Evolutionary conservation across 148 eudicot genomes (phyloP), one percentile per base, ranked within the genome.

Genomic region (Rhododendron griersonianum): DNA sequence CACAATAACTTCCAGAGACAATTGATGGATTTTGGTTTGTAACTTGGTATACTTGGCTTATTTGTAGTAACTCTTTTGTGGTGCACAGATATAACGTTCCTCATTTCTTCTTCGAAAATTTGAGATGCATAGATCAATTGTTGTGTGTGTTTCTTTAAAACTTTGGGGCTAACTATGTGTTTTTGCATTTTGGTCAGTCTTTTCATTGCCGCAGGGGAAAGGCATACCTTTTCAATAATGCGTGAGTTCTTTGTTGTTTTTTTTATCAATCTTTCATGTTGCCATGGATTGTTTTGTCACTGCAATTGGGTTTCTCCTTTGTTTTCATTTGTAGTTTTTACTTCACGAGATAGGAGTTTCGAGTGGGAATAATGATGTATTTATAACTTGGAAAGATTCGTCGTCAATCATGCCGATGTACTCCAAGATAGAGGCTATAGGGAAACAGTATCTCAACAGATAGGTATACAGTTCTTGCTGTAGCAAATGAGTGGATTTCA

Each of bases 121-220:
- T 86, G 37, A 2, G 3, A 11, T 78, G 53, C 21, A 44, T 85
- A 18, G n/a, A 78, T 74, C 30, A 2, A 28, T 6, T 63, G 50
- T 69, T 23, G 7, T 39, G 18, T 28, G 9, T 19, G 76, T 37
- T 13, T 41, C 33, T 18, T 11, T 19, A 59, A 55, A n/a, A 16
- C 55, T 3, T 50, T 25, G 15, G 28, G 50, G 7, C 79, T 81
- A 3, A 82, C 57, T 74, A n/a, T 59, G 80, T 78, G 79, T 21
- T 33, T 79, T 47, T 63, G 41, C 50, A 51, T 51, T 83, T 45
- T 89, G 84, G 75, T 77, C 93, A 96, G 99, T 90, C 90, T 84
- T 96, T 95, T 86, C 94, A 93, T 77, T 87, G 95, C 88, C 94
- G 93, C 50, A 90, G 93, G 90, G 99, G 99, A 85, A 96, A 93